Base-by-base conservation (phyloP, 768 basidiomycete genomes). In the Pisolithus orientalis region DNA sequence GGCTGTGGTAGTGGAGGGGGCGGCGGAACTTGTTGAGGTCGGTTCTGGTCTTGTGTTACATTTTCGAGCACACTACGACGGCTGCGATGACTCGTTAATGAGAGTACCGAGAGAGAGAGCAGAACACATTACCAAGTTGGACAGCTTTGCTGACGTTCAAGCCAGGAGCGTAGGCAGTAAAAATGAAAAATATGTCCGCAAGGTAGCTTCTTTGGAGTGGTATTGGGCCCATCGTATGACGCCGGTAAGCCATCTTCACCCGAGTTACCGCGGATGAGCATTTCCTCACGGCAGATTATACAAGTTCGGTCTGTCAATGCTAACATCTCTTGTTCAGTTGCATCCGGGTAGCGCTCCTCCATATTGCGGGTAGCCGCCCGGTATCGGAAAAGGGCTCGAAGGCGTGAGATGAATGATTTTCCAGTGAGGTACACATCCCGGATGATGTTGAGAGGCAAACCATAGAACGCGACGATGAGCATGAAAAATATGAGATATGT, bases 151-250 rank as follows among this genome's bases (percentile, higher is more conserved):
- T 99, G 96, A 42, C 96, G 80, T 69, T 99, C 96, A 27, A 99
- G 79, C 96, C 96, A 99, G 21, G 92, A 94, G 39, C 93, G 80
- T 56, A 99, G 79, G 69, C 96, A 99, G 63, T 97, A 85, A 67
- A 97, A 95, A 70, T 99, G 96, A 74, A 99, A 99, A 40, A 96
- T 84, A 67, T 99, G 96, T 1, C 94, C 94, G 70, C 96, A 99
- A 8, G 88, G 91, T 24, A 99, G 75, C 65, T 92, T 94, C 74
- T 99, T 99, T 2, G 95, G 94, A 13, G 94, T 94, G 50, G 90
- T 91, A 62, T 97, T 97, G 8, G 91, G 90, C 10, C 90, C 90
- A 57, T 90, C 84, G 44, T 62, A 45, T 40, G 66, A 38, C 49
- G 53, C 65, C 39, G 54, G 39, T 31, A 54, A 57, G 25, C 49